Evolutionary conservation across 176 grass and related monocot species (phyloP).

Genomic region (Oropetium thomaeum): DNA sequence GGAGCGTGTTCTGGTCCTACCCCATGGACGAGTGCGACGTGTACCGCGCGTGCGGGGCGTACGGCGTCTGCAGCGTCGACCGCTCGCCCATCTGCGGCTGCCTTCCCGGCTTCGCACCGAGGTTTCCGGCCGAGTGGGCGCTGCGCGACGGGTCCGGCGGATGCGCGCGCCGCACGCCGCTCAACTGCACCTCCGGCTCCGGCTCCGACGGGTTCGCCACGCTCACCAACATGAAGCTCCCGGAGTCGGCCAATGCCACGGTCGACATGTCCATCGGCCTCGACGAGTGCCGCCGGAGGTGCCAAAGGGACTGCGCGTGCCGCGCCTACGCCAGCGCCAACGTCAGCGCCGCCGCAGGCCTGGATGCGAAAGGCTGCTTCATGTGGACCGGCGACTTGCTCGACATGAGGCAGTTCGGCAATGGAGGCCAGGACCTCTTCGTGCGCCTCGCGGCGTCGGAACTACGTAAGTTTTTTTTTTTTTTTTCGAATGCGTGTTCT

Average conservation of each 20-base stretch:
- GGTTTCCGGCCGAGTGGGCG: constrained; percentile 40
- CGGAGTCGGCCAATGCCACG: constrained; percentile 54
- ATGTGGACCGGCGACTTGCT: constrained; percentile 52
- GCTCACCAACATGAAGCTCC: constrained; percentile 50
- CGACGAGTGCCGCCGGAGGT: constrained; percentile 46
- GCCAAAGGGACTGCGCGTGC: constrained; percentile 56
- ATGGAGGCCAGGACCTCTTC: constrained; percentile 45
- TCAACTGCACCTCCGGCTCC: constrained; percentile 63
- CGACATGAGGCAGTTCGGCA: constrained; percentile 53
- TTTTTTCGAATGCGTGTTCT: too few species aligned
- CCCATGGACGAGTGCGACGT: constrained; percentile 57
- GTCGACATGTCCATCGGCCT: constrained; percentile 25
- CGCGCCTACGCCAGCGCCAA: constrained; percentile 50
- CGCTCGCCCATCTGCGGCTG: constrained; percentile 43
- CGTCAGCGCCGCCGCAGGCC: constrained; percentile 22
- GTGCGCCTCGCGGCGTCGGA: constrained; percentile 43
- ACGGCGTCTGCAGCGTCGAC: constrained; percentile 47
- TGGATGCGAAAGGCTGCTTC: constrained; percentile 40
- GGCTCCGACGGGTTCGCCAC: constrained; percentile 42
- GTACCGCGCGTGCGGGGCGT: constrained; percentile 47
- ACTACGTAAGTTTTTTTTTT: constrained; percentile 8
- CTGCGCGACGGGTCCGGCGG: constrained; percentile 49
- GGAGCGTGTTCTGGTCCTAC: constrained; percentile 48
- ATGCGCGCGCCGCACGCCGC: constrained; percentile 32
- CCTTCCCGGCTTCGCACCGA: constrained; percentile 36